These are phyloP conservation scores for Blepharisma undulans DNA, from an alignment of 169 alveolate genomes.

Conservation along the genomic window DNA sequence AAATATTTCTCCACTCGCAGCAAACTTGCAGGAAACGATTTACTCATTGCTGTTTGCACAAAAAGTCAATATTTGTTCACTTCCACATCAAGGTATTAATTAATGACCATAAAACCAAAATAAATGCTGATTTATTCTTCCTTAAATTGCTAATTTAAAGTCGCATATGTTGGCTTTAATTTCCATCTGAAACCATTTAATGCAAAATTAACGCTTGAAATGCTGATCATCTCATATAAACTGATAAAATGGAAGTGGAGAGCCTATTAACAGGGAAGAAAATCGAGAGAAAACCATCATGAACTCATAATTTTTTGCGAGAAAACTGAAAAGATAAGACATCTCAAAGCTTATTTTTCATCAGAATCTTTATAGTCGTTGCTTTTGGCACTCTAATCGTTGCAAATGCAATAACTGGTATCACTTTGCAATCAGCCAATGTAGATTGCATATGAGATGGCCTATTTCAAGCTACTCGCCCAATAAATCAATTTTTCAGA, in stretches of 20 bases:
- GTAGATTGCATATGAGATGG: conserved; percentile 1
- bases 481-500: background rate
- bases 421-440: background rate
- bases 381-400: background rate
- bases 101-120: background rate
- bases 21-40: conserved; percentile 62
- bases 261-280: background rate
- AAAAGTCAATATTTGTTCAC: conserved; percentile 56
- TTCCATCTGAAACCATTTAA: background rate
- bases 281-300: background rate
- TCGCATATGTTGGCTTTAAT: no score
- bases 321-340: background rate
- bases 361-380: background rate
- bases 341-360: background rate
- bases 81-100: conserved; percentile 13
- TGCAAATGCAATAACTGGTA: background rate
- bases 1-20: conserved; percentile 65
- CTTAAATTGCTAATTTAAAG: no score
- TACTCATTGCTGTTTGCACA: conserved; percentile 77
- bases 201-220: background rate
- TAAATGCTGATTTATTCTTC: background rate
- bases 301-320: background rate
- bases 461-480: background rate
- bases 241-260: background rate
- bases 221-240: background rate